These are phyloP conservation scores for sweet orange (Citrus sinensis) DNA, from an alignment of 345 rosid species.

Conservation along the genomic window DVS_A1.0 CM039166.1:8763001-8763500, in stretches of 20 bases:
- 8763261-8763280: background rate
- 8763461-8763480: background rate
- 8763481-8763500: background rate
- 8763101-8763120: background rate
- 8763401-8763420: constrained; percentile 18
- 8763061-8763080: constrained; percentile 24
- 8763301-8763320: constrained; percentile 14
- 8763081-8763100: background rate
- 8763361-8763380: constrained; percentile 27
- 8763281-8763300: background rate
- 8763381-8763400: constrained; percentile 24
- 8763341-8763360: constrained; percentile 1
- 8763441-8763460: background rate
- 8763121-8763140: constrained; percentile 15
- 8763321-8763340: background rate
- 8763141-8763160: constrained; percentile 11
- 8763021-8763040: background rate
- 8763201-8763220: constrained; percentile 34
- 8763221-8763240: constrained; percentile 28
- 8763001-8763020: no score
- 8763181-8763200: background rate
- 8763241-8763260: constrained; percentile 21
- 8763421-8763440: constrained; percentile 9
- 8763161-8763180: constrained; percentile 3
- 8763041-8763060: constrained; percentile 1